These are phyloP conservation scores for Pelargonium nanum DNA, from an alignment of 345 rosid genomes.

Conservation along the genomic window DNA sequence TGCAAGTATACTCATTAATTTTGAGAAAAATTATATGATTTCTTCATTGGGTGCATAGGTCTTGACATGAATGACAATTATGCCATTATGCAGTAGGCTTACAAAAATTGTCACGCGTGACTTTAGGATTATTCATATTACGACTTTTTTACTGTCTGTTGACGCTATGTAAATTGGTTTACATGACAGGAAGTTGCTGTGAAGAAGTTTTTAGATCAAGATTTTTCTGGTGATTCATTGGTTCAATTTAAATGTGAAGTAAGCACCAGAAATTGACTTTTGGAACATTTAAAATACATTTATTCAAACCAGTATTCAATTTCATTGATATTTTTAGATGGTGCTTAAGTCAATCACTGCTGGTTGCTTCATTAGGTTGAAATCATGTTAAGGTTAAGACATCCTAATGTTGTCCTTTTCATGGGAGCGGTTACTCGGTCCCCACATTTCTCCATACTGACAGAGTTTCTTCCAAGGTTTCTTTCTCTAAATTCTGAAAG, in stretches of 20 bases:
- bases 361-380: conserved; percentile 45
- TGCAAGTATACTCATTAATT: too few relatives aligned
- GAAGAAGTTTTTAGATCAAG: conserved; percentile 87
- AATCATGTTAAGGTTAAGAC: conserved; percentile 89
- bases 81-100: too few relatives aligned
- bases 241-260: conserved; percentile 87
- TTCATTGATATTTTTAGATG: conserved; percentile 1
- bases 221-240: conserved; percentile 84
- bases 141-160: neutral
- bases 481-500: neutral
- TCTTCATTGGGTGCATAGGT: too few relatives aligned
- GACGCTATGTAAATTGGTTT: conserved; percentile 2
- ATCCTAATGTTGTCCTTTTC: conserved; percentile 96
- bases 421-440: conserved; percentile 96
- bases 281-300: neutral
- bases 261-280: conserved; percentile 18
- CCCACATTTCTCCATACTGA: conserved; percentile 86
- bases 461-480: conserved; percentile 96
- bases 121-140: neutral
- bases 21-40: too few relatives aligned
- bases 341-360: conserved; percentile 6
- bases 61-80: too few relatives aligned
- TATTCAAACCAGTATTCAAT: neutral
- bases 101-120: neutral
- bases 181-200: conserved; percentile 89